Conservation (phyloP, 2,329 filamentous ascomycete genomes). For the Falciphora oryzae region DNA sequence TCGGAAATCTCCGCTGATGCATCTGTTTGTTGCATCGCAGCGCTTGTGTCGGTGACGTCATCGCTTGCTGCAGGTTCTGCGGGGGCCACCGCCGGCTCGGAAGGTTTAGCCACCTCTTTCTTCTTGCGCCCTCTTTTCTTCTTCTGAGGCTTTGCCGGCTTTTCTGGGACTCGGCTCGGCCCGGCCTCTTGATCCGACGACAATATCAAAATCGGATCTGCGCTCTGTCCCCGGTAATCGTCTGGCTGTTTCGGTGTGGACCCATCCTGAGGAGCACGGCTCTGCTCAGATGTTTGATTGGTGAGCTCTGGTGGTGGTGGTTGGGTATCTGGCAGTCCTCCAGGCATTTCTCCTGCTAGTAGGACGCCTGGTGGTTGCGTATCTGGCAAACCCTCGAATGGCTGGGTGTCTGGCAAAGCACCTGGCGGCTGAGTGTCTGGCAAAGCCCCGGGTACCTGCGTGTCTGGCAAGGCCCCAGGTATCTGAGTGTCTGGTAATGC, state of each 20-base stretch:
- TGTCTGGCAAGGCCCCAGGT: too few relatives aligned
- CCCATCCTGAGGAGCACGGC: neutral
- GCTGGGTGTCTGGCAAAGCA: neutral
- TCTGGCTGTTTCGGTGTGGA: neutral
- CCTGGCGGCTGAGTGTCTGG: neutral
- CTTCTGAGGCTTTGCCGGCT: slow-evolving; percentile 17
- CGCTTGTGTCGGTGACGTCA: neutral
- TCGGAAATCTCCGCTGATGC: neutral
- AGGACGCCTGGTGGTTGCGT: slow-evolving; percentile 1
- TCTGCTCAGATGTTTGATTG: neutral
- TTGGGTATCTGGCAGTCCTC: neutral
- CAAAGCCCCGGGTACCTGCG: neutral
- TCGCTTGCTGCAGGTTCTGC: neutral
- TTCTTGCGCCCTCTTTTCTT: slow-evolving; percentile 26
- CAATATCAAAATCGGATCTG: slow-evolving; percentile 8
- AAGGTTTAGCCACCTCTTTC: slow-evolving; percentile 14
- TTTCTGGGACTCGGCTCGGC: neutral
- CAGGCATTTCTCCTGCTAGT: too few relatives aligned
- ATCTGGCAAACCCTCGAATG: neutral
- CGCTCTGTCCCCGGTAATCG: neutral
- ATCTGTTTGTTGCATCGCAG: neutral
- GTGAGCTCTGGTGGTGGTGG: neutral
- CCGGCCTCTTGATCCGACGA: slow-evolving; percentile 9
- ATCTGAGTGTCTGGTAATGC: too few relatives aligned
- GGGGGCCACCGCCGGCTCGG: neutral